Evolutionary conservation across 345 rosid species (phyloP), one percentile per base, ranked within the genome.

Genomic region (Dovyalis caffra): DNA sequence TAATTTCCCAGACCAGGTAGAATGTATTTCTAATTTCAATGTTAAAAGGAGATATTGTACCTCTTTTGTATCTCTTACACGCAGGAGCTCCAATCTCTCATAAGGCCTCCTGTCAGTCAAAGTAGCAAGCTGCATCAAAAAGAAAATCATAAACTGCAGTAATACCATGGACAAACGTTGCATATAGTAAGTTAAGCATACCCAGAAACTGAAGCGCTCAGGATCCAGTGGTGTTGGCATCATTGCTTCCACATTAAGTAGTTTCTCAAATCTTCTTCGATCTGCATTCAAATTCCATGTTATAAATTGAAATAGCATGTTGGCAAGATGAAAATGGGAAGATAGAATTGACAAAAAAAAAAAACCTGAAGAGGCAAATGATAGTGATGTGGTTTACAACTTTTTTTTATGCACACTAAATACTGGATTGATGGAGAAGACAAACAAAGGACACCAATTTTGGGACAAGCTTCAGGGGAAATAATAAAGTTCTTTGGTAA

Each of bases 181-280:
- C n/a, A 11, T 28, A 74, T 43, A 18, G 75, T 72, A 32, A 74
- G 66, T 29, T 57, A 68, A 67, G 40, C 34, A 56, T 87, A 95
- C 99, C 99, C 99, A 95, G 81, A 92, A 95, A 81, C 99, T 92
- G 84, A 95, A 93, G 73, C 84, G 87, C 79, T 95, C 99, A 0
- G 96, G 97, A 83, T 92, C 97, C 74, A 82, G 81, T 58, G 87
- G 77, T 18, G 87, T 66, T 23, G 99, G 99, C 89, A 95, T 90
- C 95, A 91, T 92, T 34, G 81, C 81, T 84, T 95, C 98, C 67
- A 83, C 77, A 72, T 86, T 89, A 67, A 76, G 67, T 67, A 91
- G 89, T 75, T 73, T 85, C 76, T 95, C 96, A 4, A 89, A 85
- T 81, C 85, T 82, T 76, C 92, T 81, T 73, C 89, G 77, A 83